These are phyloP conservation scores for Pyrenopolyporus hunteri DNA, from an alignment of 495 filamentous ascomycete species.

Conservation along the genomic window DNA sequence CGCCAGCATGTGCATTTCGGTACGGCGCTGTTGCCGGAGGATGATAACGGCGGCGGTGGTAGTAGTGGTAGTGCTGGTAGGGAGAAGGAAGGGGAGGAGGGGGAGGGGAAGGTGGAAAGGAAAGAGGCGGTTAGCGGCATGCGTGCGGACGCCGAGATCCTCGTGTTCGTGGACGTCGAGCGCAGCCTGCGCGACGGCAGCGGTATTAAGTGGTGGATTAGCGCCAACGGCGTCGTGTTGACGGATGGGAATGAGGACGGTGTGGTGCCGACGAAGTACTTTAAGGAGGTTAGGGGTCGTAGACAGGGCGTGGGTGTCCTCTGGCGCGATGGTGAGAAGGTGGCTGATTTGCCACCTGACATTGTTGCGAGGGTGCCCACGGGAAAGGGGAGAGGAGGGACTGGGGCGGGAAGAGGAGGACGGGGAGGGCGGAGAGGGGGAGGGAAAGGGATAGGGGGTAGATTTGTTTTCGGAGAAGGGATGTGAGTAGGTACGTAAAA, in stretches of 20 bases:
- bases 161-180: conserved; percentile 80
- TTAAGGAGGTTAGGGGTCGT: conserved; percentile 63
- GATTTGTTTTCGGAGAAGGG: not conserved
- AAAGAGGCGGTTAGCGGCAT: conserved; percentile 79
- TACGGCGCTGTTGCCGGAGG: conserved; percentile 62
- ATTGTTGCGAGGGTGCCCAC: conserved; percentile 51
- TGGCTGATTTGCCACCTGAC: conserved; percentile 60
- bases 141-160: conserved; percentile 74
- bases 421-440: conserved; percentile 15
- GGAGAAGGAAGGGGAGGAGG: too few species aligned
- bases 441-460: conserved; percentile 8
- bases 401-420: conserved; percentile 24
- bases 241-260: conserved; percentile 57
- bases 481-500: not conserved
- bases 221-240: conserved; percentile 79
- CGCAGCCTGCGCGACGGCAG: conserved; percentile 63
- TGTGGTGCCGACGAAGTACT: conserved; percentile 51
- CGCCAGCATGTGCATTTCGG: conserved; percentile 89
- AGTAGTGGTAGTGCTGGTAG: too few species aligned
- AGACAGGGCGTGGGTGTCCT: conserved; percentile 65
- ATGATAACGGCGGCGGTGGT: conserved; percentile 45
- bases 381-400: conserved; percentile 50
- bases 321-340: conserved; percentile 67
- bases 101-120: conserved; percentile 30
- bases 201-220: conserved; percentile 79